These are phyloP conservation scores for Leccinum imitatum DNA, from an alignment of 768 basidiomycete genomes.

Conservation along the genomic window DNA sequence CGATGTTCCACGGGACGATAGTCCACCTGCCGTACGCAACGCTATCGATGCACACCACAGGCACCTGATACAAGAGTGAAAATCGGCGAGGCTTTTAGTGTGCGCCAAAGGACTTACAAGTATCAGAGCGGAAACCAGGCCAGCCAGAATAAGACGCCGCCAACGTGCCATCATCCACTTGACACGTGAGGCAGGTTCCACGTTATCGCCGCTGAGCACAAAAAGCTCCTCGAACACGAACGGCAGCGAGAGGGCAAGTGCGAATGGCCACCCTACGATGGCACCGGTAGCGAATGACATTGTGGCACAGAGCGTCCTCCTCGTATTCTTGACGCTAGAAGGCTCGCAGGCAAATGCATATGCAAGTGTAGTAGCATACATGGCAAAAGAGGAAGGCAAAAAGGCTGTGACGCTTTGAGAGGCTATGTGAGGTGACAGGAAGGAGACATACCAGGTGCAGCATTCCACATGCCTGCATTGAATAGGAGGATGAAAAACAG, in stretches of 20 bases:
- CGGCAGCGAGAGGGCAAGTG: constrained; percentile 82
- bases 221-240: constrained; percentile 91
- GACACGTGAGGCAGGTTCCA: constrained; percentile 41
- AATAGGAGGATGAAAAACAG: constrained; percentile 81
- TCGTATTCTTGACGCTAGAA: constrained; percentile 49
- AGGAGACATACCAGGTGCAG: constrained; percentile 62
- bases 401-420: constrained; percentile 57
- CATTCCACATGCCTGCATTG: constrained; percentile 95
- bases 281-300: constrained; percentile 76
- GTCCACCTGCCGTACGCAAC: constrained; percentile 78
- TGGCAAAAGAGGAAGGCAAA: constrained; percentile 92
- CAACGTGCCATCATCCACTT: constrained; percentile 66
- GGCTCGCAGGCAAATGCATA: constrained; percentile 67
- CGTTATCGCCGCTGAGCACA: constrained; percentile 66
- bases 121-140: constrained; percentile 55
- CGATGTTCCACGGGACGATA: constrained; percentile 90
- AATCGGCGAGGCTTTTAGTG: neutral
- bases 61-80: constrained; percentile 55
- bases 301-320: constrained; percentile 64
- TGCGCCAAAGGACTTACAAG: constrained; percentile 45
- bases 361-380: constrained; percentile 85
- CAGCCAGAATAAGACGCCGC: constrained; percentile 53
- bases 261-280: constrained; percentile 96
- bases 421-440: neutral
- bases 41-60: constrained; percentile 81